These are phyloP conservation scores for Penicillium aurantiogriseum DNA, from an alignment of 2,329 filamentous ascomycete species.

Conservation along the genomic window DNA sequence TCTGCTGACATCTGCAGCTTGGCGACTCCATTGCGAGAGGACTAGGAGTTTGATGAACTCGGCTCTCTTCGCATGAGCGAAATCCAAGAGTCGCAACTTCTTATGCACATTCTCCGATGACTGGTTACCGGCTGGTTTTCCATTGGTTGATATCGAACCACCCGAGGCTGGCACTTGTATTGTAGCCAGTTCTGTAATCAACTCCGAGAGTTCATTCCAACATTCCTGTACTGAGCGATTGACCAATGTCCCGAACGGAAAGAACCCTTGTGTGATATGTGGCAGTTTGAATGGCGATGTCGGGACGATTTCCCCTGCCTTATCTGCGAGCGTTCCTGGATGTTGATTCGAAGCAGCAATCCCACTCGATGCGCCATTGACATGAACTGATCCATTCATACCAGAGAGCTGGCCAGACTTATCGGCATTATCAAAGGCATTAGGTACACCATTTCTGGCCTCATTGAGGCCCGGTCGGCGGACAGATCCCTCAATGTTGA, in stretches of 20 bases:
- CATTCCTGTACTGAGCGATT: constrained; percentile 78
- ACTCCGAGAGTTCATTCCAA: constrained; percentile 71
- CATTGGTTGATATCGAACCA: constrained; percentile 19
- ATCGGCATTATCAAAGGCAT: constrained; percentile 12
- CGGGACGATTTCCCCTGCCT: constrained; percentile 3
- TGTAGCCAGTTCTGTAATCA: constrained; percentile 67
- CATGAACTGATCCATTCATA: constrained; percentile 26
- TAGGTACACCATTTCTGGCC: constrained; percentile 26
- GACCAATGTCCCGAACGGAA: constrained; percentile 72
- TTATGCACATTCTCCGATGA: constrained; percentile 66
- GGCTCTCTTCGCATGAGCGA: constrained; percentile 74
- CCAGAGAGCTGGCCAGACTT: constrained; percentile 17
- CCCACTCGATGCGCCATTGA: constrained; percentile 29
- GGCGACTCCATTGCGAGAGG: constrained; percentile 83
- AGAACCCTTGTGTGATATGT: constrained; percentile 74
- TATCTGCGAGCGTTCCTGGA: constrained; percentile 5
- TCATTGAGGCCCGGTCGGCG: constrained; percentile 25
- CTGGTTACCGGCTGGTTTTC: constrained; percentile 37
- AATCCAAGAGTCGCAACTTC: constrained; percentile 72
- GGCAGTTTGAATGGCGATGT: constrained; percentile 51
- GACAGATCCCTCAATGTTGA: constrained; percentile 29
- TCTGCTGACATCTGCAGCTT: constrained; percentile 74
- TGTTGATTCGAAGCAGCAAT: constrained; percentile 12
- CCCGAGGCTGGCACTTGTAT: constrained; percentile 55
- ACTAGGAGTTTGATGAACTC: constrained; percentile 93